Percentiles rank a stretch among this genome's conserved stretches.
Evolutionary conservation across 139 green algal species (phyloP).

Genomic region (Edaphochlamys debaryana): DNA sequence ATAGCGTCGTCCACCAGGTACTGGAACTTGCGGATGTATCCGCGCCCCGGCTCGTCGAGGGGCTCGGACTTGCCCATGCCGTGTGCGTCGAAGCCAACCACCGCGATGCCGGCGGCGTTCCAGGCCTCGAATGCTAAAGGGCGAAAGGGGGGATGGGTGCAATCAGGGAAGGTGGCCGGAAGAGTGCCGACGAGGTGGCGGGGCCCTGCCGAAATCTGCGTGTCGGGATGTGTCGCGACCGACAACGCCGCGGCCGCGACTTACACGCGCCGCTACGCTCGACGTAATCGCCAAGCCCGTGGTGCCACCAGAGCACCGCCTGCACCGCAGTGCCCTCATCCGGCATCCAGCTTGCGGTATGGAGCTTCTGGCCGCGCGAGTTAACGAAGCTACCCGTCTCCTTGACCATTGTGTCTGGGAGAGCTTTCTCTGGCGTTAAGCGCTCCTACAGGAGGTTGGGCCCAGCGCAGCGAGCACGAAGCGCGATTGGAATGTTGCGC

Average conservation of each 20-base stretch:
- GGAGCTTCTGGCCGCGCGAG: neutral
- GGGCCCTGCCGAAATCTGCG: too few species aligned
- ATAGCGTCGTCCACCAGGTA: neutral
- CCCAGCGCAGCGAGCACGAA: too few species aligned
- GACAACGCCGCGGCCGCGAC: too few species aligned
- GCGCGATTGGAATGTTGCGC: too few species aligned
- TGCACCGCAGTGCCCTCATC: neutral
- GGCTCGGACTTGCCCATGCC: conserved; percentile 26
- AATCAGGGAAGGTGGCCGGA: too few species aligned
- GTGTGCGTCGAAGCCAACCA: conserved; percentile 28
- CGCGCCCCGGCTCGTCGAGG: neutral
- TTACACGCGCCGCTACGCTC: neutral
- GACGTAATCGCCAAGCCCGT: neutral
- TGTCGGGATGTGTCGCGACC: too few species aligned
- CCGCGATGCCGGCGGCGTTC: conserved; percentile 8
- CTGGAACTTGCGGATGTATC: neutral
- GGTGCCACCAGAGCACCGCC: neutral
- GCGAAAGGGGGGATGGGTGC: neutral
- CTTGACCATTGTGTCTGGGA: too few species aligned
- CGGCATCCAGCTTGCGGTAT: neutral
- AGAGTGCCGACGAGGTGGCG: too few species aligned
- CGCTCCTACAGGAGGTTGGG: too few species aligned
- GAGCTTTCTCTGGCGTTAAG: too few species aligned
- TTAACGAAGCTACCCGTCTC: neutral
- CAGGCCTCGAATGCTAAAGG: neutral